Evolutionary conservation across 148 eudicot species (phyloP).

Genomic region (Fallopia convolvulus): DNA sequence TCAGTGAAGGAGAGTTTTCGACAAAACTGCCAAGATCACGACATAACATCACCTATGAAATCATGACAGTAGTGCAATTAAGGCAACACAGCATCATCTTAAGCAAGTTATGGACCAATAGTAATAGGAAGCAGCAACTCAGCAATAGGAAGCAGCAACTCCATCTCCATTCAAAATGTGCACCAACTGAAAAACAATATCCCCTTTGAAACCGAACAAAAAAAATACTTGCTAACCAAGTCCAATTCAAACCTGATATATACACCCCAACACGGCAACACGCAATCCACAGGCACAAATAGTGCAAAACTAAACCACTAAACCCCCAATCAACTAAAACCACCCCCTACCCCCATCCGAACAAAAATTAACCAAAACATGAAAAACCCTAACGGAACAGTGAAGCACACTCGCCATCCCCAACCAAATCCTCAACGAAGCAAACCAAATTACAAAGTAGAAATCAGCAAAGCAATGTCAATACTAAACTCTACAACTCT

Average conservation of each 20-base stretch:
- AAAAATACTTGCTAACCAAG: background rate
- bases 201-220: background rate
- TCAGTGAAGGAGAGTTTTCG: background rate
- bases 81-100: background rate
- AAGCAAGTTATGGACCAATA: background rate
- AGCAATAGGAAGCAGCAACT: background rate
- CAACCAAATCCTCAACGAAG: background rate
- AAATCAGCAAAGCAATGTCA: background rate
- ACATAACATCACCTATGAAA: background rate
- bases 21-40: background rate
- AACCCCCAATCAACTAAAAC: background rate
- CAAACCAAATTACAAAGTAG: background rate
- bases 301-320: background rate
- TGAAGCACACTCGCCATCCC: background rate
- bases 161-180: background rate
- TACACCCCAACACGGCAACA: background rate
- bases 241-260: background rate
- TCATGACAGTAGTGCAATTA: background rate
- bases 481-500: background rate
- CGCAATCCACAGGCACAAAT: background rate
- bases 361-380: background rate
- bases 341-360: background rate
- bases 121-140: background rate
- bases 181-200: background rate
- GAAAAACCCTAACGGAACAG: conserved; percentile 10